phyloP scores from a whole-genome alignment of 768 basidiomycete species.

The Psilocybe cubensis region DNA sequence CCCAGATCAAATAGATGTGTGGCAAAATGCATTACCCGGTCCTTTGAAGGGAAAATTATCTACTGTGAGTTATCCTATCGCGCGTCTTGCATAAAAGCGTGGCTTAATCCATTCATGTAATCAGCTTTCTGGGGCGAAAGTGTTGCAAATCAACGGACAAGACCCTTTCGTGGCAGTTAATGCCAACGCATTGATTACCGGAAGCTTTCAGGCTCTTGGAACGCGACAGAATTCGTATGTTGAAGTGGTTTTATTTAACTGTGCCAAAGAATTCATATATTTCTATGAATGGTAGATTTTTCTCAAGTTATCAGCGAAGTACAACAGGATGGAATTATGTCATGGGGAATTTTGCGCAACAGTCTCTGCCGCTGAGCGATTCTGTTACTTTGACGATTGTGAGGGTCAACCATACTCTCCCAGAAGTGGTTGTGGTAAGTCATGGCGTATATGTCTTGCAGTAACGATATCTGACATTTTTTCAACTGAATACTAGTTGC shows the following conservation, averaged over 20 bases:
- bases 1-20: slow-evolving; percentile 52
- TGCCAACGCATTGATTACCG: slow-evolving; percentile 55
- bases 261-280: neutral
- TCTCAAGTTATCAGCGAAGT: slow-evolving; percentile 45
- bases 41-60: slow-evolving; percentile 49
- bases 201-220: slow-evolving; percentile 54
- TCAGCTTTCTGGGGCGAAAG: slow-evolving; percentile 53
- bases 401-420: slow-evolving; percentile 35
- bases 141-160: slow-evolving; percentile 54
- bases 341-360: slow-evolving; percentile 60
- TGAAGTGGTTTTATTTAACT: neutral
- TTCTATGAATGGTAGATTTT: slow-evolving; percentile 35
- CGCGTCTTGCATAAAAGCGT: neutral
- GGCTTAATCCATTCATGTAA: neutral
- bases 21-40: slow-evolving; percentile 58
- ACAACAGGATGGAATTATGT: slow-evolving; percentile 43
- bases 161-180: slow-evolving; percentile 57
- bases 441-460: neutral
- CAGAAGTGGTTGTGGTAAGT: slow-evolving; percentile 51
- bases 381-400: slow-evolving; percentile 48
- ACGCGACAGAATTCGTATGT: slow-evolving; percentile 51
- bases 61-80: slow-evolving; percentile 35
- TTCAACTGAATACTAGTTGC: slow-evolving; percentile 41
- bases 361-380: slow-evolving; percentile 55
- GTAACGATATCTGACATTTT: neutral